A percentile compares a stretch with the other conserved stretches of the same genome.
Evolutionary conservation across 306 rosid species (phyloP).

Genomic region (Vachellia pachyceras): DNA sequence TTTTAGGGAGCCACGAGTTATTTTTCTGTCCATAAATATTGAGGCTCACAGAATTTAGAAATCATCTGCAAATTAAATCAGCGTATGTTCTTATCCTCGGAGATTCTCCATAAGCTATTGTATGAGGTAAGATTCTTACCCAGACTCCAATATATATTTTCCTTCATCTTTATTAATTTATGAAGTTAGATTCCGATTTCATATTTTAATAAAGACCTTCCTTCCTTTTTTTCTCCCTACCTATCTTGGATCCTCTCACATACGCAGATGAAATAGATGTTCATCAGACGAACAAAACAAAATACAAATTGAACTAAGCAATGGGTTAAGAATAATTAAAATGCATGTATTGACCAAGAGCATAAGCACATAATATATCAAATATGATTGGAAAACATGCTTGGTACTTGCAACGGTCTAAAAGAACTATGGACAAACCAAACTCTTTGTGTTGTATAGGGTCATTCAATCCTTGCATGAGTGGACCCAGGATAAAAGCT

Average conservation of each 20-base stretch:
- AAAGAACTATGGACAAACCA: constrained; percentile 56
- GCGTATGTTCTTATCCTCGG: too few species aligned
- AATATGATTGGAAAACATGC: constrained; percentile 27
- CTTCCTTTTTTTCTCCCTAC: neutral
- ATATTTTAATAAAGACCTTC: neutral
- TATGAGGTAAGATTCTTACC: neutral
- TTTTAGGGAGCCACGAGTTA: too few species aligned
- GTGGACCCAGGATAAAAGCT: constrained; percentile 81
- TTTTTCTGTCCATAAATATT: too few species aligned
- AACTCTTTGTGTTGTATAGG: constrained; percentile 93
- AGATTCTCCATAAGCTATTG: neutral
- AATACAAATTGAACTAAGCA: constrained; percentile 16
- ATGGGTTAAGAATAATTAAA: constrained; percentile 17
- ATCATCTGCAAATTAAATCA: too few species aligned
- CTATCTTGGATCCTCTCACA: neutral
- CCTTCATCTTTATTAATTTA: neutral
- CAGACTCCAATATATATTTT: neutral
- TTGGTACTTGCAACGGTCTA: constrained; percentile 27
- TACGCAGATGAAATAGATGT: constrained; percentile 8
- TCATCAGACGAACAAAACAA: constrained; percentile 19
- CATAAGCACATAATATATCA: constrained; percentile 28
- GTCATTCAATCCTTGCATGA: constrained; percentile 82
- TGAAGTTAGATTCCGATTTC: neutral
- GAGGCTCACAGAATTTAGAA: too few species aligned
- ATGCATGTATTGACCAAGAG: constrained; percentile 19